Conservation (phyloP, 2,329 filamentous ascomycete species). For the Colletotrichum sidae region DNA sequence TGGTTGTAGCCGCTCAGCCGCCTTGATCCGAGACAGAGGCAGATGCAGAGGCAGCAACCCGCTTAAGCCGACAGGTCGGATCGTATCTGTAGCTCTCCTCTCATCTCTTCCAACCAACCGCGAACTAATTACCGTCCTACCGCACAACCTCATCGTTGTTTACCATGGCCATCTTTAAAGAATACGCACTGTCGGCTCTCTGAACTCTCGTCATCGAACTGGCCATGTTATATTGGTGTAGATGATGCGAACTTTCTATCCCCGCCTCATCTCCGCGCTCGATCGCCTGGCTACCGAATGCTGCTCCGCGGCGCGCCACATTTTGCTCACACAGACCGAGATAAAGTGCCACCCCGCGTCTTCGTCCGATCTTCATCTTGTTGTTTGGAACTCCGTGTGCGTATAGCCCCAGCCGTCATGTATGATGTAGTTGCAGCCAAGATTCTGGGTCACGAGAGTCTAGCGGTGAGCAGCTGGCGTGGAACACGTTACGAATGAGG, state of each 20-base stretch:
- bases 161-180: background rate
- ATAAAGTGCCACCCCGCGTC: slow-evolving; percentile 12
- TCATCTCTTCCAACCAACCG: slow-evolving; percentile 2
- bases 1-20: slow-evolving; percentile 24
- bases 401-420: slow-evolving; percentile 3
- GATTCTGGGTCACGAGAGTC: slow-evolving; percentile 17
- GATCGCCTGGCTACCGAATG: slow-evolving; percentile 12
- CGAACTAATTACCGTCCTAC: background rate
- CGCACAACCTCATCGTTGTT: slow-evolving; percentile 11
- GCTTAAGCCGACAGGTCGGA: slow-evolving; percentile 11
- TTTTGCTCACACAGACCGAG: no score
- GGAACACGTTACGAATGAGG: slow-evolving; percentile 15
- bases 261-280: background rate
- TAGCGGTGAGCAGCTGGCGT: slow-evolving; percentile 31
- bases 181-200: no score
- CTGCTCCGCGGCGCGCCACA: slow-evolving; percentile 13
- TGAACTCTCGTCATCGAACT: no score
- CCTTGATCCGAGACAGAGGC: slow-evolving; percentile 10
- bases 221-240: no score
- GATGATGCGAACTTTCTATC: background rate
- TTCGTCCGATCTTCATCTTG: slow-evolving; percentile 3
- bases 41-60: slow-evolving; percentile 17
- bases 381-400: no score
- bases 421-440: slow-evolving; percentile 35
- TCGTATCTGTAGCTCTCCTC: background rate